Percentiles rank a stretch among this genome's conserved stretches.
phyloP scores from a whole-genome alignment of 2,329 filamentous ascomycete species.

The Albifimbria verrucaria region DNA sequence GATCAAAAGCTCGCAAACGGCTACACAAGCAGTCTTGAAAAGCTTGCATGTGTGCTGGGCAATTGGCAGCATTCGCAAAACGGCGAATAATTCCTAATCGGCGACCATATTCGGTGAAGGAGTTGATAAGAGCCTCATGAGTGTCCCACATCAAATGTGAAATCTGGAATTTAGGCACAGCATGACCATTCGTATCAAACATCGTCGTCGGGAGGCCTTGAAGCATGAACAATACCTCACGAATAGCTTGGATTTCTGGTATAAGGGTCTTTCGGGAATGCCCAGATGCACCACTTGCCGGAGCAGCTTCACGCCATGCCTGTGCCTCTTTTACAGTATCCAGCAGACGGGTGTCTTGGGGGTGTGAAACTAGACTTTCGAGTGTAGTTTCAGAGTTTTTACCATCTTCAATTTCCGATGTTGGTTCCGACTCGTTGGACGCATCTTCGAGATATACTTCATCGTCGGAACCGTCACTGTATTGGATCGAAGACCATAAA shows the following conservation, averaged over 20 bases:
- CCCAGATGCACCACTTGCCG: constrained; percentile 29
- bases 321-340: constrained; percentile 29
- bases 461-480: constrained; percentile 63
- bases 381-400: constrained; percentile 22
- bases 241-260: constrained; percentile 69
- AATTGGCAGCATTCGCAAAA: constrained; percentile 41
- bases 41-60: constrained; percentile 62
- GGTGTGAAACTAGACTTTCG: constrained; percentile 30
- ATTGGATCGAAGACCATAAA: constrained; percentile 71
- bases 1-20: constrained; percentile 57
- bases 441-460: constrained; percentile 27
- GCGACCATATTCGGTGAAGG: constrained; percentile 44
- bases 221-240: constrained; percentile 84
- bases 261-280: constrained; percentile 43
- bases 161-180: constrained; percentile 42
- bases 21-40: constrained; percentile 63
- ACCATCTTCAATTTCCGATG: constrained; percentile 25
- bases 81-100: constrained; percentile 42
- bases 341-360: constrained; percentile 28
- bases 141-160: constrained; percentile 46
- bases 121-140: constrained; percentile 43
- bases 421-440: constrained; percentile 35
- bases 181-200: constrained; percentile 48
- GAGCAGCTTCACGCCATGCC: constrained; percentile 30
- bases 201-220: constrained; percentile 72